phyloP scores from a whole-genome alignment of 192 early-diverging fungal genomes.

The Backusella tarrabulga region DNA sequence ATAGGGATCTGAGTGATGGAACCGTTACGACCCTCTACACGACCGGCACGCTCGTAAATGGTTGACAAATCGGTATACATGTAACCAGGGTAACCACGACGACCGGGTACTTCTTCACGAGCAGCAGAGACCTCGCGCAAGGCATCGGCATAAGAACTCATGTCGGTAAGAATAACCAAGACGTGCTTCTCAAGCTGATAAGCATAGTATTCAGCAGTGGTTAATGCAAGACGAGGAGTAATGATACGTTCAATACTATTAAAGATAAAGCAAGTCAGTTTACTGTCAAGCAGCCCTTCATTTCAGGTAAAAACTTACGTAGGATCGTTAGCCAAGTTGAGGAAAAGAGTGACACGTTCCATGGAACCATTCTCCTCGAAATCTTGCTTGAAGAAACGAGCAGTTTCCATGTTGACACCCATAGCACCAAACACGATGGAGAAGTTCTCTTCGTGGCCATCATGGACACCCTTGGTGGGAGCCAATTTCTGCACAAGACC shows the following conservation, averaged over 20 bases:
- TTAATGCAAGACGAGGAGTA: conserved; percentile 97
- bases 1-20: conserved; percentile 99
- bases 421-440: conserved; percentile 99
- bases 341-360: conserved; percentile 96
- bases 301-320: conserved; percentile 55
- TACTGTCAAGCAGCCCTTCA: background rate
- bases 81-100: conserved; percentile 99
- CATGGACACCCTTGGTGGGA: conserved; percentile 87
- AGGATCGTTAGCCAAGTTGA: conserved; percentile 99
- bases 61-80: conserved; percentile 99
- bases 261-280: background rate
- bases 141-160: conserved; percentile 99
- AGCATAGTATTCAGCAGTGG: conserved; percentile 99
- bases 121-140: conserved; percentile 99
- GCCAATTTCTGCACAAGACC: conserved; percentile 89
- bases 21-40: conserved; percentile 95
- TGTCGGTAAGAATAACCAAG: conserved; percentile 97
- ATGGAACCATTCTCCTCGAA: conserved; percentile 99
- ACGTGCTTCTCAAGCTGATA: conserved; percentile 99
- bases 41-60: conserved; percentile 98
- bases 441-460: conserved; percentile 98
- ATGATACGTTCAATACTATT: conserved; percentile 97
- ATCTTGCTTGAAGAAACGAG: conserved; percentile 99
- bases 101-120: conserved; percentile 98
- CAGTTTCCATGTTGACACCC: conserved; percentile 99